phyloP scores from a whole-genome alignment of 164 flowering plant species.

The Magnolia kwangsiensis region DNA sequence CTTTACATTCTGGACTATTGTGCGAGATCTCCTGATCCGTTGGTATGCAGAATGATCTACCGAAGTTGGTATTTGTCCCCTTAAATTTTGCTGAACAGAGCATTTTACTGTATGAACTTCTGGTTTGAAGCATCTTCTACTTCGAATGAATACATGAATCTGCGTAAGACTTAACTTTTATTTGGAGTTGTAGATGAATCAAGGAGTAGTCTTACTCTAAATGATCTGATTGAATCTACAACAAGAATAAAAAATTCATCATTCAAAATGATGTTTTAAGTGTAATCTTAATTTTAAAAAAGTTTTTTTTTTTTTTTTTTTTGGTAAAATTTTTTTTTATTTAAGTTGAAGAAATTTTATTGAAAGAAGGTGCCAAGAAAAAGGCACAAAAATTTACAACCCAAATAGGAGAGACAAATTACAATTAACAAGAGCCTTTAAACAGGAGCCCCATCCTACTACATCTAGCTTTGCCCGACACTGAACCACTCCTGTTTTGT shows the following conservation, averaged over 20 bases:
- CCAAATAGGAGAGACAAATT: background rate
- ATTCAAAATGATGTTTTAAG: no score
- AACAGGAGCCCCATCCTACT: background rate
- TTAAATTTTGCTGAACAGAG: background rate
- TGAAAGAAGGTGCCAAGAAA: background rate
- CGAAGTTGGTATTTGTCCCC: background rate
- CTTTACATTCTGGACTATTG: slow-evolving; percentile 55
- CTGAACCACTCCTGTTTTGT: no score
- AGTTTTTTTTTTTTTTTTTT: no score
- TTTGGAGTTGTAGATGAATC: background rate
- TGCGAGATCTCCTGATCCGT: slow-evolving; percentile 64
- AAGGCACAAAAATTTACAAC: no score
- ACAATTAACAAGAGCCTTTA: background rate
- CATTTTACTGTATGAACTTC: background rate
- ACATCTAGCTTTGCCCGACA: no score
- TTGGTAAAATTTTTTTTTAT: background rate
- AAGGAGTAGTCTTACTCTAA: background rate
- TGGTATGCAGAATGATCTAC: slow-evolving; percentile 38
- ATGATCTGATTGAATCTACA: no score
- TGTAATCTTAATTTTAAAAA: no score
- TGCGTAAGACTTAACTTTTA: background rate
- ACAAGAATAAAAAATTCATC: no score
- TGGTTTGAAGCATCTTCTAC: background rate
- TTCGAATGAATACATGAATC: background rate
- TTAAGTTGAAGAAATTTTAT: background rate